Evolutionary conservation across 176 grass and related monocot genomes (phyloP), one percentile per base, ranked within the genome.

Genomic region (Musa acuminata): DNA sequence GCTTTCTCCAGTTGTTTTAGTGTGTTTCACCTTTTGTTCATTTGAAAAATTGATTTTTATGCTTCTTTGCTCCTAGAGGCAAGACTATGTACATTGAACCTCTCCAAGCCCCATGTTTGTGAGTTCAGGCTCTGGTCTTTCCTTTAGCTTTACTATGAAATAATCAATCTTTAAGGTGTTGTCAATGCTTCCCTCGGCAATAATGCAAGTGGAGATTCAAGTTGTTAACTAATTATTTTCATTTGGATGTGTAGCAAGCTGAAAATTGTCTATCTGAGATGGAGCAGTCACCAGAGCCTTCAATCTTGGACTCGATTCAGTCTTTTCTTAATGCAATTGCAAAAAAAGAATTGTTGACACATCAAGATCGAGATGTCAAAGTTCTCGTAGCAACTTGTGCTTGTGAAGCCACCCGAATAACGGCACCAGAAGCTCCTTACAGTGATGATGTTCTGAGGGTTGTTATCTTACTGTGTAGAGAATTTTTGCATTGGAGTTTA

Each of bases 401-500:
- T 75, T 99, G 96, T 86, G 96, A 99, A 63, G 91, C 95, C 75
- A 99, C 96, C 78, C 86, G 96, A 91, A 91, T 99, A 86, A 99
- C 96, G 69, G 96, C 96, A 58, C 96, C 96, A 57, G 96, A 99
- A 70, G 96, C 96, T 79, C 96, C 96, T 63, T 99, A 99, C 53
- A 86, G 72, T 60, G 96, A 99, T 55, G 96, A 99, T 87, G 70
- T 98, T 85, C 78, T 98, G 79, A 89, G 82, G 90, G 95, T 98
- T 86, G 78, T 12, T 55, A 75, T 65, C 55, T 54, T 82, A 43
- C 21, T 22, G 25, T 64, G 21, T 11, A 11, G 20, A 26, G 17
- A 3, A 35, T 63, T 62, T 21, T 11, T 64, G 14, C 49, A 64
- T 64, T 13, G 63, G 55, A 16, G 13, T 3, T 63, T 72, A 49